Percentiles rank a stretch among this genome's conserved stretches.
phyloP scores from a whole-genome alignment of 257 asterid species.

The Apocynum venetum region DNA sequence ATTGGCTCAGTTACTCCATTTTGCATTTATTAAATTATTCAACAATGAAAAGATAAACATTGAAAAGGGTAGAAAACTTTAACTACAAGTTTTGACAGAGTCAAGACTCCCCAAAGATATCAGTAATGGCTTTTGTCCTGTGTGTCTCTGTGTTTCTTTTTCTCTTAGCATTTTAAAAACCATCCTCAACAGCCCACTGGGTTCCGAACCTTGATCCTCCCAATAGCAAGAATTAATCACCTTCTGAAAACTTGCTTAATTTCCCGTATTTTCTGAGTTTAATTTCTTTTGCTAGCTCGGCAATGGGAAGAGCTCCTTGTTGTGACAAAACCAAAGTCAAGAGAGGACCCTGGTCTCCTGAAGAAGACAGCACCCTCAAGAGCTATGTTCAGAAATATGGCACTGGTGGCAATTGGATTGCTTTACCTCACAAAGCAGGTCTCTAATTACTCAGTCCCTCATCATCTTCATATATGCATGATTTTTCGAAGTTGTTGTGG shows the following conservation, averaged over 20 bases:
- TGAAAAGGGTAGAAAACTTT: conserved; percentile 4
- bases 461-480: not conserved
- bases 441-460: not conserved
- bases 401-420: conserved; percentile 66
- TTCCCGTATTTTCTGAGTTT: not conserved
- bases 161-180: conserved; percentile 15
- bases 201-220: not conserved
- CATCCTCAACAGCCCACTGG: not conserved
- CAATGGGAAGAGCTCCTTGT: conserved; percentile 82
- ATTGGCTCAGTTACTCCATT: conserved; percentile 41
- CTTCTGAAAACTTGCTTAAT: no score
- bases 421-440: conserved; percentile 81
- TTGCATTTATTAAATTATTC: conserved; percentile 9
- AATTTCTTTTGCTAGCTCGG: no score
- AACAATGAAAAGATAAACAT: not conserved
- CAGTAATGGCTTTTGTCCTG: not conserved
- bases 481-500: not conserved
- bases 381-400: conserved; percentile 44
- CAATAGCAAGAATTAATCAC: not conserved
- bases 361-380: conserved; percentile 56
- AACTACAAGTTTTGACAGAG: conserved; percentile 36
- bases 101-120: conserved; percentile 22
- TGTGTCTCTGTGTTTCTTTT: not conserved
- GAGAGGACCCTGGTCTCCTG: conserved; percentile 82
- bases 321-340: conserved; percentile 70